phyloP scores from a whole-genome alignment of 2,329 filamentous ascomycete genomes.

The Coniosporium tulheliwenetii region DNA sequence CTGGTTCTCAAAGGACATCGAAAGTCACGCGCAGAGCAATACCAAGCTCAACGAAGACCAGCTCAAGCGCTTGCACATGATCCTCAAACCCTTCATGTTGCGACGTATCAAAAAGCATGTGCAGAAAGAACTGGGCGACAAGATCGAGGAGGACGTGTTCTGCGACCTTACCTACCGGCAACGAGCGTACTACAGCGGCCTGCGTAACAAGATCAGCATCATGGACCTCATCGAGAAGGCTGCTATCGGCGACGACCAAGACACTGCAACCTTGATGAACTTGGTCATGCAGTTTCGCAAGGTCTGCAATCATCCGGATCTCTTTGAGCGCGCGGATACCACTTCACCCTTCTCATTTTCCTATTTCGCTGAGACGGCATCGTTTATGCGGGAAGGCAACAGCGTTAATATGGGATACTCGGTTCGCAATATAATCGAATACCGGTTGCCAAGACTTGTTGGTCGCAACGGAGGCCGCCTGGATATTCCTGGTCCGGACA shows the following conservation, averaged over 20 bases:
- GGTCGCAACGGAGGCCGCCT: slow-evolving; percentile 68
- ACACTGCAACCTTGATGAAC: slow-evolving; percentile 95
- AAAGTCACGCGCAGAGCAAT: slow-evolving; percentile 96
- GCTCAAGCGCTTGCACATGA: slow-evolving; percentile 93
- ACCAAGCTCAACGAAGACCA: slow-evolving; percentile 99
- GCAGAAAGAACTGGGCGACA: slow-evolving; percentile 96
- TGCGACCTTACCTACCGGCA: slow-evolving; percentile 95
- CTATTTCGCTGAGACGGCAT: slow-evolving; percentile 89
- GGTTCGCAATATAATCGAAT: slow-evolving; percentile 72
- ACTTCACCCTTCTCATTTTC: slow-evolving; percentile 69
- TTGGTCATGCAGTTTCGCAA: slow-evolving; percentile 99
- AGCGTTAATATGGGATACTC: slow-evolving; percentile 75
- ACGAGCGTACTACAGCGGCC: slow-evolving; percentile 77
- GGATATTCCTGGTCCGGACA: slow-evolving; percentile 56
- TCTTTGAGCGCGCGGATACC: slow-evolving; percentile 90
- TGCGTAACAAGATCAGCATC: slow-evolving; percentile 94
- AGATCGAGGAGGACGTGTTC: slow-evolving; percentile 93
- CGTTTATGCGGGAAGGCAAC: slow-evolving; percentile 78
- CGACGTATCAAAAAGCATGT: slow-evolving; percentile 99
- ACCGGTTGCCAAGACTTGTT: slow-evolving; percentile 65
- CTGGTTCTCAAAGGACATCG: slow-evolving; percentile 92
- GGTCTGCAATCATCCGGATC: slow-evolving; percentile 94
- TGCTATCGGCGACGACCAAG: slow-evolving; percentile 81
- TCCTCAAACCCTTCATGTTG: slow-evolving; percentile 98
- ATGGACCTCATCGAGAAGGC: slow-evolving; percentile 98